phyloP scores from a whole-genome alignment of 345 rosid species.

The Excoecaria cochinchinensis region DNA sequence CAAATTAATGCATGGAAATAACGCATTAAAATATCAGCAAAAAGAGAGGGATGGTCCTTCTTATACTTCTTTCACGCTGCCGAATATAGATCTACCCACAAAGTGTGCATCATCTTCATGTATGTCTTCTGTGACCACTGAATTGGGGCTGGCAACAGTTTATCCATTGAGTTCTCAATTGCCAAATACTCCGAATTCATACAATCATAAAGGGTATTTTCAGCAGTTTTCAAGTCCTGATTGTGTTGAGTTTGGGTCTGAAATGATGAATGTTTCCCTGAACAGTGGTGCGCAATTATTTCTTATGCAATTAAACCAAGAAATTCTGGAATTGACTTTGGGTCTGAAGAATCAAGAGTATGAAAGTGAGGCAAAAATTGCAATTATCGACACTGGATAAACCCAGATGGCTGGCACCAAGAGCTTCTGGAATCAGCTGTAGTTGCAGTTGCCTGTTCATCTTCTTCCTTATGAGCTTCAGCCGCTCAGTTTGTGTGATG shows the following conservation, averaged over 20 bases:
- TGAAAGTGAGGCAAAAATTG: constrained; percentile 40
- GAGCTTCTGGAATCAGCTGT: constrained; percentile 76
- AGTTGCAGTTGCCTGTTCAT: constrained; percentile 46
- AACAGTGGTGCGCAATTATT: no score
- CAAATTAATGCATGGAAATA: constrained; percentile 26
- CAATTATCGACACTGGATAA: constrained; percentile 39
- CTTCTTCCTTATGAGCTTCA: constrained; percentile 40
- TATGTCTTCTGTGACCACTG: no score
- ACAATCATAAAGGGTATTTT: constrained; percentile 25
- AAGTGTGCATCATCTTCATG: constrained; percentile 25
- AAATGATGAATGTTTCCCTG: no score
- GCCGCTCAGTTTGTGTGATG: constrained; percentile 66
- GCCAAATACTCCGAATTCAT: constrained; percentile 27
- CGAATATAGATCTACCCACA: constrained; percentile 12
- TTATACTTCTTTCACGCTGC: constrained; percentile 17
- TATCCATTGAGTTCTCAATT: constrained; percentile 41
- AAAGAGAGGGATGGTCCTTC: neutral
- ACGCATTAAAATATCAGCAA: constrained; percentile 25
- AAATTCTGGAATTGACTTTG: no score
- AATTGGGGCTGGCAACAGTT: constrained; percentile 52
- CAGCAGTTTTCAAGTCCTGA: constrained; percentile 23
- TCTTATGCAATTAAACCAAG: no score
- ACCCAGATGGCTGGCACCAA: constrained; percentile 69
- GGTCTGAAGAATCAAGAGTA: constrained; percentile 34
- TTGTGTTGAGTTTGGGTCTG: constrained; percentile 24